Conservation (phyloP, 2,329 filamentous ascomycete species). For the Phyllosticta ampelicida region DNA sequence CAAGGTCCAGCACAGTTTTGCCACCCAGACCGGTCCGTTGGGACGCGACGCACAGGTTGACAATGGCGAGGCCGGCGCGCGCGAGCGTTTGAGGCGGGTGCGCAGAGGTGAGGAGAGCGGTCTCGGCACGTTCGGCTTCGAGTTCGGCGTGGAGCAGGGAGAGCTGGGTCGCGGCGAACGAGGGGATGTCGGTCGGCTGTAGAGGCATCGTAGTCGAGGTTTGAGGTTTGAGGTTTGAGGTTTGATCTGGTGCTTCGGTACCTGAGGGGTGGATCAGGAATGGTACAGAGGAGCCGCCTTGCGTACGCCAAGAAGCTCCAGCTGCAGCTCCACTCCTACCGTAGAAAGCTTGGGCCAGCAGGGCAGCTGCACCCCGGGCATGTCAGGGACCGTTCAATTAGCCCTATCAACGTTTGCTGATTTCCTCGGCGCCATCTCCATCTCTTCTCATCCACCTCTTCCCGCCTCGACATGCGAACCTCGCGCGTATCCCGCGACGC, state of each 20-base stretch:
- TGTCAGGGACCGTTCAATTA: neutral
- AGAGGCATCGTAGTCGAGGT: neutral
- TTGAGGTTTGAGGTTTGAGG: neutral
- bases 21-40: conserved; percentile 85
- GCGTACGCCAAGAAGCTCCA: neutral
- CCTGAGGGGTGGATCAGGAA: neutral
- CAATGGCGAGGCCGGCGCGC: conserved; percentile 67
- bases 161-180: conserved; percentile 63
- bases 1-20: conserved; percentile 77
- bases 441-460: neutral
- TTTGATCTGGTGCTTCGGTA: neutral
- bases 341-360: neutral
- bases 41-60: conserved; percentile 61
- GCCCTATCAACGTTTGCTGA: neutral
- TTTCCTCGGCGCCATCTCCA: neutral
- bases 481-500: conserved; percentile 29
- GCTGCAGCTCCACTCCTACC: too few species aligned
- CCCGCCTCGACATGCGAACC: conserved; percentile 21
- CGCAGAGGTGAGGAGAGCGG: conserved; percentile 53
- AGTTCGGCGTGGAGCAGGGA: conserved; percentile 60
- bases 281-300: neutral
- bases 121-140: conserved; percentile 60
- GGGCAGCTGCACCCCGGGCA: neutral
- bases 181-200: conserved; percentile 32
- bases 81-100: conserved; percentile 60